These are phyloP conservation scores for Cenchrus fungigraminus DNA, from an alignment of 176 grass and related monocot genomes.

Conservation along the genomic window DNA sequence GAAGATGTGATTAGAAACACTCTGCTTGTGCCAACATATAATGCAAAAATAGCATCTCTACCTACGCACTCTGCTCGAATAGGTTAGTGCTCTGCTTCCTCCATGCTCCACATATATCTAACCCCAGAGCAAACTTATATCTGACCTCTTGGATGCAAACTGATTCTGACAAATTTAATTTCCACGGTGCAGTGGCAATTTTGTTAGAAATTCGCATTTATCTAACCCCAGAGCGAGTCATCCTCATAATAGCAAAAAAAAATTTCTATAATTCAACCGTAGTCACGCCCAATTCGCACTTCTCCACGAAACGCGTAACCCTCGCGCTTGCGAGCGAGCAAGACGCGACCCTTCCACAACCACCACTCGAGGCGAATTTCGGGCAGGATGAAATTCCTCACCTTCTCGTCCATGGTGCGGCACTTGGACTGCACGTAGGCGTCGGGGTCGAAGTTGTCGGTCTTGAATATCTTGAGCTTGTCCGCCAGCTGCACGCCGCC, in stretches of 20 bases:
- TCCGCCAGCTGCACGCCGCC: constrained; percentile 71
- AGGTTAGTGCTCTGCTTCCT: neutral
- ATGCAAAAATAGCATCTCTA: neutral
- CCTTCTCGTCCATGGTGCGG: constrained; percentile 90
- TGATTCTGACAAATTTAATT: neutral
- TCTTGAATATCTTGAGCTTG: constrained; percentile 99
- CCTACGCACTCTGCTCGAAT: neutral
- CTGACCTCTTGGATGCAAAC: neutral
- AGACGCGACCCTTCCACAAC: neutral
- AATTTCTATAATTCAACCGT: neutral
- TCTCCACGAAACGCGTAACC: neutral
- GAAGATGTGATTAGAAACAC: neutral
- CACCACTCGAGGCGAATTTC: neutral
- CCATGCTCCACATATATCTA: neutral
- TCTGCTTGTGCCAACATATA: neutral
- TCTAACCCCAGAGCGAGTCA: neutral
- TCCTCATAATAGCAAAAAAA: neutral
- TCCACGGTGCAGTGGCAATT: neutral
- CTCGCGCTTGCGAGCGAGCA: neutral
- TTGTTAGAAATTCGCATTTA: neutral
- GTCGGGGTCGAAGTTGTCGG: constrained; percentile 92
- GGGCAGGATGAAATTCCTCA: constrained; percentile 17
- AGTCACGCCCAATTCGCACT: constrained; percentile 12
- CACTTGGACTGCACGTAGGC: constrained; percentile 99
- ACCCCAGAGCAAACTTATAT: too few species aligned